phyloP scores from a whole-genome alignment of 169 alveolate species.

The Neospora caninum region DNA sequence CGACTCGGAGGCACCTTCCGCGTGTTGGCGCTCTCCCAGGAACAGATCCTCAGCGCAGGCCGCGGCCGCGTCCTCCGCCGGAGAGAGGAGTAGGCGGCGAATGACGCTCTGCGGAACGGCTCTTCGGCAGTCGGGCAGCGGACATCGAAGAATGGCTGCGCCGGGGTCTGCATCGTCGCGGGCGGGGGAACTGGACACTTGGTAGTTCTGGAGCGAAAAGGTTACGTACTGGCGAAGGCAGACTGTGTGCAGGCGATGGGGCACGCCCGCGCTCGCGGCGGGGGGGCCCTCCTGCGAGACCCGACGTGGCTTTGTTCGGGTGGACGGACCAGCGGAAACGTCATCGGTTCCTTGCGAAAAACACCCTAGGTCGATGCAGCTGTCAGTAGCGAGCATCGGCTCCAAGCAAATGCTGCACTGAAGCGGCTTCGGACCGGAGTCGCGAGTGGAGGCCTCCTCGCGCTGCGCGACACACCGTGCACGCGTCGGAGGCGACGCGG shows the following conservation, averaged over 20 bases:
- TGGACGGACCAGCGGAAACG: neutral
- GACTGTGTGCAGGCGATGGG: neutral
- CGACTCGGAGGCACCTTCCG: neutral
- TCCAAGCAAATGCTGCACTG: slow-evolving; percentile 42
- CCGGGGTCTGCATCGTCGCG: neutral
- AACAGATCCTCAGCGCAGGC: neutral
- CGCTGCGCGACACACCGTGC: too few species aligned
- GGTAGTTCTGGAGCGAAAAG: slow-evolving; percentile 1
- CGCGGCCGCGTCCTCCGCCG: neutral
- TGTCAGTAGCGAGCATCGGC: slow-evolving; percentile 27
- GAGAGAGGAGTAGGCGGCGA: neutral
- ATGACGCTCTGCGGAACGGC: slow-evolving; percentile 27
- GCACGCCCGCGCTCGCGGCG: neutral
- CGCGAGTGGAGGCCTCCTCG: too few species aligned
- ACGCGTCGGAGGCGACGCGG: too few species aligned
- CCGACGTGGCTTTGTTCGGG: neutral
- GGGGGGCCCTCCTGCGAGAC: neutral
- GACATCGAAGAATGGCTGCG: neutral
- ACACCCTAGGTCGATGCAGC: neutral
- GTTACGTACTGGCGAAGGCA: slow-evolving; percentile 30
- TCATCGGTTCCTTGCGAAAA: neutral
- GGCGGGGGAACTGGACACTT: neutral
- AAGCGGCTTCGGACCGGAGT: neutral
- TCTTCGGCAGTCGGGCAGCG: slow-evolving; percentile 1
- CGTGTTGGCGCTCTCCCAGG: neutral